Conservation (phyloP, 371 early-diverging fungal species). For the Sanchytrium tribonematis region DNA sequence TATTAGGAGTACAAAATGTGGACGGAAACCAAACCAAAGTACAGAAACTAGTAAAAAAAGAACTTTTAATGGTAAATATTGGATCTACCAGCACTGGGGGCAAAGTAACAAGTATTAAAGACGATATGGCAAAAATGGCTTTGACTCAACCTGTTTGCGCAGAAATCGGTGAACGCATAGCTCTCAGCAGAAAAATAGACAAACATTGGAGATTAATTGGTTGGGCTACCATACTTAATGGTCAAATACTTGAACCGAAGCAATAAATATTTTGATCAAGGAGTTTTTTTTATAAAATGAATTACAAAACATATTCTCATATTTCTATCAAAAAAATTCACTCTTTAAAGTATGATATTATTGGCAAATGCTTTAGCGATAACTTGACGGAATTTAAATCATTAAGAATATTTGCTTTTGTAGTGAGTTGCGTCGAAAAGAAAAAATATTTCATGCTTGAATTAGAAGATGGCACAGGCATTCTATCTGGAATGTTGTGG, state of each 20-base stretch:
- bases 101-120: conserved; percentile 64
- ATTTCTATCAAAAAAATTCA: too few species aligned
- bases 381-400: too few species aligned
- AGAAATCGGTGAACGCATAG: conserved; percentile 91
- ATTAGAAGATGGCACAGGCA: too few species aligned
- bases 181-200: conserved; percentile 87
- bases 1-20: conserved; percentile 63
- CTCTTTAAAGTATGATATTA: too few species aligned
- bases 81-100: conserved; percentile 97
- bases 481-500: too few species aligned
- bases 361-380: too few species aligned
- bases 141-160: conserved; percentile 90
- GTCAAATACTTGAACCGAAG: not conserved
- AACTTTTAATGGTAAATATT: conserved; percentile 92
- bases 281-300: too few species aligned
- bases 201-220: conserved; percentile 84
- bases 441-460: too few species aligned
- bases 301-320: too few species aligned
- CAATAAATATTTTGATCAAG: too few species aligned
- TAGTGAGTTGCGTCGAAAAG: too few species aligned
- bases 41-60: conserved; percentile 67
- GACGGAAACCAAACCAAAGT: conserved; percentile 79
- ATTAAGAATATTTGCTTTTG: too few species aligned
- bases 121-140: conserved; percentile 71
- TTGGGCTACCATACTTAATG: not conserved